Percentiles rank a stretch among this genome's conserved stretches.
Conservation (phyloP, 2,329 filamentous ascomycete species). For the Nemania serpens region DNA sequence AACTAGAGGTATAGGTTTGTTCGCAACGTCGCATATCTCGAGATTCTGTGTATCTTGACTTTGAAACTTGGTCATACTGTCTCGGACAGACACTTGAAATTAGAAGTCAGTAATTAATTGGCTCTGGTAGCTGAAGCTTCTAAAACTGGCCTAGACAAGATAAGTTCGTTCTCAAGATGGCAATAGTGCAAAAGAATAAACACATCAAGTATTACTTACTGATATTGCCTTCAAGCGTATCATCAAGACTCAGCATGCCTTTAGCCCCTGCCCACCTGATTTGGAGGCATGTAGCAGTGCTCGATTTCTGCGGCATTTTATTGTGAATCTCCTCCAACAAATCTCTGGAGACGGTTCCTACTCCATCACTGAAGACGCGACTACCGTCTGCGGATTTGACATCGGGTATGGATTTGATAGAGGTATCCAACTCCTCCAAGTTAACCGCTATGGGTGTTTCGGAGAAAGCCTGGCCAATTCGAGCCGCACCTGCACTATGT, state of each 20-base stretch:
- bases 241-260: slow-evolving; percentile 73
- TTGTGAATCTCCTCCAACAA: slow-evolving; percentile 66
- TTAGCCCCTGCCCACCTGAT: slow-evolving; percentile 77
- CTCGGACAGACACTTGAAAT: slow-evolving; percentile 59
- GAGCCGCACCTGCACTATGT: slow-evolving; percentile 48
- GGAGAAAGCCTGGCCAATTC: slow-evolving; percentile 72
- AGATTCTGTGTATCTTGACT: slow-evolving; percentile 60
- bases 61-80: slow-evolving; percentile 81
- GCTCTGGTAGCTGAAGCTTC: too few species aligned
- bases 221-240: slow-evolving; percentile 58
- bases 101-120: neutral
- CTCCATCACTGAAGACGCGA: slow-evolving; percentile 77
- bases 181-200: neutral
- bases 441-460: slow-evolving; percentile 71
- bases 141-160: neutral
- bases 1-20: slow-evolving; percentile 68
- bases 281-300: slow-evolving; percentile 70
- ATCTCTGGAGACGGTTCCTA: slow-evolving; percentile 70
- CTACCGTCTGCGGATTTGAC: slow-evolving; percentile 53
- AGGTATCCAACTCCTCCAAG: slow-evolving; percentile 47
- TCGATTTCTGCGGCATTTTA: slow-evolving; percentile 51
- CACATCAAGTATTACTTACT: slow-evolving; percentile 27
- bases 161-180: neutral
- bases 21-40: slow-evolving; percentile 73
- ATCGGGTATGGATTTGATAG: slow-evolving; percentile 49